phyloP scores from a whole-genome alignment of 768 basidiomycete species.

The Boletus rubescentipes region DNA sequence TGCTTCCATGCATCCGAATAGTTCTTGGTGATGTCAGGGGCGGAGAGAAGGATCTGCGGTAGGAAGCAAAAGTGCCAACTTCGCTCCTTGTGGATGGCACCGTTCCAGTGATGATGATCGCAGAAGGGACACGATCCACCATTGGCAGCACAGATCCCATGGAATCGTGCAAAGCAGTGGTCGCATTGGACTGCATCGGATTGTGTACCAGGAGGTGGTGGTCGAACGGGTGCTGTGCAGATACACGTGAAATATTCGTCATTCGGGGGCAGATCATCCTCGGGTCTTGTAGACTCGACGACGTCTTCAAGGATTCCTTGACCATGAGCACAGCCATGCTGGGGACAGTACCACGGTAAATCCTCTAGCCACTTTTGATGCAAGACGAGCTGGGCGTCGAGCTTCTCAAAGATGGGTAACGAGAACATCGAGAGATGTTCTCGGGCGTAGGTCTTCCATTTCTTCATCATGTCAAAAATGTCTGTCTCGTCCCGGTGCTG shows the following conservation, averaged over 20 bases:
- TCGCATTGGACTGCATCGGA: constrained; percentile 91
- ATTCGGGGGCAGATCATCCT: constrained; percentile 74
- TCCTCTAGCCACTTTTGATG: constrained; percentile 74
- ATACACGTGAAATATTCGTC: constrained; percentile 88
- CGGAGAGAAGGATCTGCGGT: constrained; percentile 63
- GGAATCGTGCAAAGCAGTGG: constrained; percentile 84
- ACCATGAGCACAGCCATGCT: constrained; percentile 64
- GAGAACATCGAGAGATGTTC: constrained; percentile 72
- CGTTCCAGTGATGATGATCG: constrained; percentile 90
- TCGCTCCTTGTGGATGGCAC: constrained; percentile 76
- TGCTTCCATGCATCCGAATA: constrained; percentile 82
- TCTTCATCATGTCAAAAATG: constrained; percentile 67
- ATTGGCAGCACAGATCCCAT: constrained; percentile 79
- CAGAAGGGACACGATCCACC: constrained; percentile 93
- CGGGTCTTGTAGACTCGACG: constrained; percentile 66
- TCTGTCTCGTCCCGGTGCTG: constrained; percentile 55
- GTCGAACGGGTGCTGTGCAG: constrained; percentile 71
- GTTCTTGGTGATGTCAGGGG: constrained; percentile 76
- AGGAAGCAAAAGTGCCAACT: constrained; percentile 84
- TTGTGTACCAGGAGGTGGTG: constrained; percentile 68
- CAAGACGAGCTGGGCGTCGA: constrained; percentile 62
- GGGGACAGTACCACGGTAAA: constrained; percentile 76
- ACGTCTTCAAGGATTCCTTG: constrained; percentile 72
- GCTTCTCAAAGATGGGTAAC: constrained; percentile 68
- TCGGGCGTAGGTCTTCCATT: constrained; percentile 72